Evolutionary conservation across 306 rosid genomes (phyloP), one percentile per base, ranked within the genome.

Genomic region (Dryas octopetala): DNA sequence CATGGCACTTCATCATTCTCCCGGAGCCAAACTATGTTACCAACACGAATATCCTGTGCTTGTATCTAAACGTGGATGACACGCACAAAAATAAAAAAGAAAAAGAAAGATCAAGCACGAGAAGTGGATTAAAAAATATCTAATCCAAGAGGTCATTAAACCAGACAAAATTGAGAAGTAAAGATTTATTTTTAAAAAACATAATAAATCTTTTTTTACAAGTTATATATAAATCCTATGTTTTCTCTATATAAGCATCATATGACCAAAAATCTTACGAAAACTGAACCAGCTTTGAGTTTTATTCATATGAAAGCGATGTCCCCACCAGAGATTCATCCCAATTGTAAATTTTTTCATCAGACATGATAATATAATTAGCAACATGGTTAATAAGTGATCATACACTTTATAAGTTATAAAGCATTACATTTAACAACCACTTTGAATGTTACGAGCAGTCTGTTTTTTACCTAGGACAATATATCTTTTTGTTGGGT

Each of bases 1-100:
- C 96, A 92, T 49, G 99, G 99, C 77, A 91, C 97, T 88, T 92
- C 99, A 83, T 95, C 99, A 85, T 95, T 95, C 85, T 95, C 99
- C 69, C 97, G 88, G 46, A 95, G 87, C 99, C 99, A 95, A 57
- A 95, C 88, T 69, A 95, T 85, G 81, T 88, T 85, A 77, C 99
- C 99, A 4, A 95, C 93, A 77, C 77, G 92, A 83, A 95, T 81
- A 88, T 95, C 97, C 71, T 95, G 99, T 57, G 99, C 91, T 89
- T 90, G 87, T 70, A 92, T 86, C 99, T 95, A 76, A 82, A 87
- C 66, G 67, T 38, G 8, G 65, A 74, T 63, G 38, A 52, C 73
- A 78, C 65, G 83, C 73, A 81, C 62, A 67, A 47, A 82, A 53
- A 71, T 49, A 53, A 10, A 3, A 60, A 52, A 77, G 40, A 43